A percentile compares a stretch with the other conserved stretches of the same genome.
Conservation (phyloP, 495 filamentous ascomycete species). For the Geoglossum glabrum region DNA sequence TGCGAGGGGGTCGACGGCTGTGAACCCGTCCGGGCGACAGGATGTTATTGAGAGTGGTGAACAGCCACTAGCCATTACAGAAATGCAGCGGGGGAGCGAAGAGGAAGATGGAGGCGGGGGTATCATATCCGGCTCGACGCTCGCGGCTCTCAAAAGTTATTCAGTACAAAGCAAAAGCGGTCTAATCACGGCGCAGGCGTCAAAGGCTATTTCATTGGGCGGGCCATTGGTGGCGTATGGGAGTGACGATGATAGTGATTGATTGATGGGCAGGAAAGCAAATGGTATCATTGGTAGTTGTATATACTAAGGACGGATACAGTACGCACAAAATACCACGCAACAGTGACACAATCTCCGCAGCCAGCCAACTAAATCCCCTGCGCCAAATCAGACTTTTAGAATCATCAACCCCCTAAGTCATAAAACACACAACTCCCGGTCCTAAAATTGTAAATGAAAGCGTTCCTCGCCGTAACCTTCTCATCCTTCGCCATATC, state of each 20-base stretch:
- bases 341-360: background rate
- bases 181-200: slow-evolving; percentile 20
- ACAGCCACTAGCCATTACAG: background rate
- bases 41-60: background rate
- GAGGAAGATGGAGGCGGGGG: slow-evolving; percentile 24
- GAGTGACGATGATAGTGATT: slow-evolving; percentile 60
- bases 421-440: slow-evolving; percentile 60
- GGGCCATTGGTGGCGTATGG: slow-evolving; percentile 76
- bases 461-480: slow-evolving; percentile 37
- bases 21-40: background rate
- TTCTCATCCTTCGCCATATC: slow-evolving; percentile 38
- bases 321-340: background rate
- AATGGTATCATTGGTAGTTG: background rate
- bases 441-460: slow-evolving; percentile 67
- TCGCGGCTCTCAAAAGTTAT: slow-evolving; percentile 45
- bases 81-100: slow-evolving; percentile 2
- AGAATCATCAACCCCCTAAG: slow-evolving; percentile 18
- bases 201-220: slow-evolving; percentile 29
- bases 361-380: background rate
- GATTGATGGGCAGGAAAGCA: background rate
- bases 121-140: slow-evolving; percentile 62
- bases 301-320: background rate
- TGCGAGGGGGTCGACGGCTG: slow-evolving; percentile 31
- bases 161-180: slow-evolving; percentile 7
- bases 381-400: background rate